A percentile compares a stretch with the other conserved stretches of the same genome.
Evolutionary conservation across 129 eudicot species (phyloP).

Genomic region (Tanacetum coccineum): DNA sequence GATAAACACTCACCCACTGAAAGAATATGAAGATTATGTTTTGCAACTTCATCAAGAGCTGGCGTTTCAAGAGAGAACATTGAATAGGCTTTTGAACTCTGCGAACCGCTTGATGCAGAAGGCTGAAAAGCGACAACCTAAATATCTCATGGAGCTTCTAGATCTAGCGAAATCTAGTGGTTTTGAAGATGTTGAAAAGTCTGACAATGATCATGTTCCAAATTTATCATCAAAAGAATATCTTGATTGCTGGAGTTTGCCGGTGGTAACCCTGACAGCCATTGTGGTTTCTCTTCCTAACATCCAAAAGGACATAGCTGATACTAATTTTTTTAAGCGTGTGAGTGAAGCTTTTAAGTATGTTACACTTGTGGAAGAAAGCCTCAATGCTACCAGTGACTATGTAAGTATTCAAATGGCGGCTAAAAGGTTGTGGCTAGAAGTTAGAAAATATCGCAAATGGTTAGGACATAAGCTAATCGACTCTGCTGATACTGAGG

Average conservation of each 20-base stretch:
- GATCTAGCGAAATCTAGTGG: not conserved
- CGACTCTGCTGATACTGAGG: not conserved
- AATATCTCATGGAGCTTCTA: slow-evolving; percentile 22
- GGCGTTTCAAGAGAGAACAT: slow-evolving; percentile 4
- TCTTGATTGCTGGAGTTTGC: slow-evolving; percentile 38
- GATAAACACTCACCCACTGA: not conserved
- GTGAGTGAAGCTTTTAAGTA: slow-evolving; percentile 33
- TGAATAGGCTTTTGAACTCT: slow-evolving; percentile 10
- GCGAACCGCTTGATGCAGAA: slow-evolving; percentile 21
- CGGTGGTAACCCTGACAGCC: slow-evolving; percentile 36
- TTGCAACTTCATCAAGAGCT: slow-evolving; percentile 7
- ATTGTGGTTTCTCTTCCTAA: slow-evolving; percentile 36
- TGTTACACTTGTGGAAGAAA: slow-evolving; percentile 18
- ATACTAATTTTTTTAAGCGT: slow-evolving; percentile 7
- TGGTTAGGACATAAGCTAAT: not conserved
- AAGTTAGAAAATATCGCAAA: not conserved
- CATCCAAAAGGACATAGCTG: not conserved
- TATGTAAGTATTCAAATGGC: not conserved
- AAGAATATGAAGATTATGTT: not conserved
- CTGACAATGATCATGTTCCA: slow-evolving; percentile 25
- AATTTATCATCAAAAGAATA: slow-evolving; percentile 8
- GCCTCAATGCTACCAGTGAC: not conserved
- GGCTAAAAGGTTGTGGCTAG: not conserved
- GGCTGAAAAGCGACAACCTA: slow-evolving; percentile 20
- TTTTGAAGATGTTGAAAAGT: slow-evolving; percentile 26